These are phyloP conservation scores for Davidsoniella australis DNA, from an alignment of 2,329 filamentous ascomycete species.

Conservation along the genomic window DNA sequence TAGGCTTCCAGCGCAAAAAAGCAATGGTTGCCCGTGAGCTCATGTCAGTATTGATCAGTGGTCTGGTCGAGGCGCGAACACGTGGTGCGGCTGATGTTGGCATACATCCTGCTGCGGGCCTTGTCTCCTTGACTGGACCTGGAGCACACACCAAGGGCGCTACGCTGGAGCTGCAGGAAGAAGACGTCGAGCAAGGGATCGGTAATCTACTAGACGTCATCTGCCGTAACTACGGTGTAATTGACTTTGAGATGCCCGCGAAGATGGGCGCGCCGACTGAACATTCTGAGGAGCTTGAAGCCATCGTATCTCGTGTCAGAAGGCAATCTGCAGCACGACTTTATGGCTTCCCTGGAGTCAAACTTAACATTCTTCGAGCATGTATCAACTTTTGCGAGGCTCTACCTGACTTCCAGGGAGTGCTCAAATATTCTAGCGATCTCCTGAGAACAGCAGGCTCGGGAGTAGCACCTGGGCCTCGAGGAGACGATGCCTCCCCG, in stretches of 20 bases:
- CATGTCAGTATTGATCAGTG: constrained; percentile 64
- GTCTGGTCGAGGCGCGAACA: constrained; percentile 78
- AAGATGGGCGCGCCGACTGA: constrained; percentile 14
- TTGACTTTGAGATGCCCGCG: constrained; percentile 28
- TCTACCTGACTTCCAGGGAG: constrained; percentile 75
- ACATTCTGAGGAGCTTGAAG: constrained; percentile 28
- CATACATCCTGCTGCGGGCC: constrained; percentile 79
- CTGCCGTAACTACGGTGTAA: constrained; percentile 47
- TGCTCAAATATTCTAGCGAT: constrained; percentile 74
- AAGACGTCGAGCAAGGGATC: constrained; percentile 49
- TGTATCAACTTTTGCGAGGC: constrained; percentile 92
- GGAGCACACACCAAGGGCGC: constrained; percentile 27
- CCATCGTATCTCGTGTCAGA: constrained; percentile 39
- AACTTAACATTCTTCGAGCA: constrained; percentile 72
- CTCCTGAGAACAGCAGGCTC: constrained; percentile 68
- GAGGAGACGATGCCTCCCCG: constrained; percentile 51
- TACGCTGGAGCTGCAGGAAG: constrained; percentile 41
- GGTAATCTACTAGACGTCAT: constrained; percentile 44
- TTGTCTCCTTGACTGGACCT: constrained; percentile 52
- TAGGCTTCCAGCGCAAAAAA: constrained; percentile 78
- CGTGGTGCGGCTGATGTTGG: constrained; percentile 90
- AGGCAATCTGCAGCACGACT: constrained; percentile 39
- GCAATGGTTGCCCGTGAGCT: constrained; percentile 78
- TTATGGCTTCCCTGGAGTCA: constrained; percentile 66
- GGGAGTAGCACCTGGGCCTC: constrained; percentile 55